These are phyloP conservation scores for Fusarium transvaalense DNA, from an alignment of 2,329 filamentous ascomycete genomes.

Conservation along the genomic window DNA sequence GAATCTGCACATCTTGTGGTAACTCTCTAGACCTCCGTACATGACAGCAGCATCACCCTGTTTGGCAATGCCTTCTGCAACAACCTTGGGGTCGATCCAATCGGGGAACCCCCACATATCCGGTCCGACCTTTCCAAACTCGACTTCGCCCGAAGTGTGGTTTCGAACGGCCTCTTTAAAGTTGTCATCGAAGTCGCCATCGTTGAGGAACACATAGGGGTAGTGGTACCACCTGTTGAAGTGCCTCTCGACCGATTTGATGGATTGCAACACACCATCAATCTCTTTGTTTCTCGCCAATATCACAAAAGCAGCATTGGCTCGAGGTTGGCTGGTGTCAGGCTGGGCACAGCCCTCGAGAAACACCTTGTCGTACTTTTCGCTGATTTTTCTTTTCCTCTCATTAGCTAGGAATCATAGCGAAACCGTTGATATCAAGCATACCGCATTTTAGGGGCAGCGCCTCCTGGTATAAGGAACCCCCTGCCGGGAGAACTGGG, in stretches of 20 bases:
- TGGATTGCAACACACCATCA: slow-evolving; percentile 93
- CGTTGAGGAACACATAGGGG: slow-evolving; percentile 97
- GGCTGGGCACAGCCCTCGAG: slow-evolving; percentile 88
- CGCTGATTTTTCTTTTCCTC: slow-evolving; percentile 86
- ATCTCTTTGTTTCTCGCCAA: slow-evolving; percentile 96
- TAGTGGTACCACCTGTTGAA: slow-evolving; percentile 99
- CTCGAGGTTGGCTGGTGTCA: slow-evolving; percentile 81
- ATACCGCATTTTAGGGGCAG: slow-evolving; percentile 90
- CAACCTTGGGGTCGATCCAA: slow-evolving; percentile 94
- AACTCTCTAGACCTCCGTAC: slow-evolving; percentile 99
- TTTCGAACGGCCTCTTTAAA: slow-evolving; percentile 91
- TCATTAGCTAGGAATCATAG: slow-evolving; percentile 33
- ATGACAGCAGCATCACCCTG: slow-evolving; percentile 98
- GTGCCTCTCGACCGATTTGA: slow-evolving; percentile 98
- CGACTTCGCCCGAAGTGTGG: slow-evolving; percentile 87
- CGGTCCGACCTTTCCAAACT: slow-evolving; percentile 93
- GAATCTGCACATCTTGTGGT: slow-evolving; percentile 99
- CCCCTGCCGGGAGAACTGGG: slow-evolving; percentile 80
- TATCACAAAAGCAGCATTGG: slow-evolving; percentile 96
- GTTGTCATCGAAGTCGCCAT: slow-evolving; percentile 93
- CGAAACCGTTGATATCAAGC: slow-evolving; percentile 46
- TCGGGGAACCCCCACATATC: slow-evolving; percentile 97
- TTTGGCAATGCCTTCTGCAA: slow-evolving; percentile 94
- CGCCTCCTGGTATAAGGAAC: slow-evolving; percentile 87
- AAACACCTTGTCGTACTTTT: slow-evolving; percentile 97